Base-by-base conservation (phyloP, 2,329 filamentous ascomycete genomes). In the Cladophialophora yegresii region DNA sequence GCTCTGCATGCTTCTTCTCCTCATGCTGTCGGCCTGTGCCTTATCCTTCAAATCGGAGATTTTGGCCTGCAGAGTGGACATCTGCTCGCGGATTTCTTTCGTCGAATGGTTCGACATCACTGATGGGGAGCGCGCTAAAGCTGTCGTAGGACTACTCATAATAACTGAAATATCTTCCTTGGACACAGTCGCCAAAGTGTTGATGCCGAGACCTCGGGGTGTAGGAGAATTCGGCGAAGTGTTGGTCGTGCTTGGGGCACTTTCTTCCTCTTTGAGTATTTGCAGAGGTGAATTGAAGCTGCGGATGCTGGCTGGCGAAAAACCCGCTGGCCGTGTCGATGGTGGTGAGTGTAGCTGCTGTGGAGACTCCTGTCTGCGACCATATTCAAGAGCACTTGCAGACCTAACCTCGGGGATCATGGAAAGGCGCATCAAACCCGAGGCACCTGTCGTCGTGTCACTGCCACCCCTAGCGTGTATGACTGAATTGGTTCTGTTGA, bases 31-130 rank as follows among this genome's bases (percentile, higher is more conserved):
- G 63, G 89, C 90, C 22, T 89, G 85, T 0, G 91, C 89, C 71
- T 91, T 88, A 67, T 92, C 87, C 71, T 90, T 89, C 49, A 96
- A 77, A 16, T 82, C 89, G 1, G 91, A 93, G 40, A 96, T 92
- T 72, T 92, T 91, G 65, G 90, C 91, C 73, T 92, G 93, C 54
- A 96, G 81, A 59, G 90, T 91, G 62, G 89, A 87, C 85, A 96
- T 91, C 74, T 96, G 92, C 69, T 92, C 89, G 65, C 91, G 91
- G 50, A 96, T 80, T 72, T 87, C 85, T 43, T 67, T 63, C 12
- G 69, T 67, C 9, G 71, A 72, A 10, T 51, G 64, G n/a, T 47
- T 68, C 22, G 70, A 71, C 53, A 64, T 63, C 13, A 64, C 55
- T 16, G 66, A 66, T 4, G 67, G 55, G 4, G 67, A 66, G 32